These are phyloP conservation scores for Venturia oleaginea DNA, from an alignment of 2,329 filamentous ascomycete species.

Conservation along the genomic window DNA sequence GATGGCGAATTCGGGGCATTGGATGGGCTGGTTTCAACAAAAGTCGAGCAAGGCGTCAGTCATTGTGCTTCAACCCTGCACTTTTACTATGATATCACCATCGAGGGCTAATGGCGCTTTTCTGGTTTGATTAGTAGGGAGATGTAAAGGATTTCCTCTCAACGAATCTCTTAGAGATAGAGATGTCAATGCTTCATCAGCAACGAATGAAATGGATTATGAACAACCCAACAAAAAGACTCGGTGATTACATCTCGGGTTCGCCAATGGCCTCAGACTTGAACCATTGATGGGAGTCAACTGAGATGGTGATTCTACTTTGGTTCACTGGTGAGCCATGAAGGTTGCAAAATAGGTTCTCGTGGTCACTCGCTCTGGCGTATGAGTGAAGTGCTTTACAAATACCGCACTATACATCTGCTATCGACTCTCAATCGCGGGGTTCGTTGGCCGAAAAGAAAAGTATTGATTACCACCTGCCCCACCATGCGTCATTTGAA, in stretches of 20 bases:
- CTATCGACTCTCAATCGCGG: no score
- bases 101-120: not conserved
- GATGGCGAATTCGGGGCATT: not conserved
- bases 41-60: constrained; percentile 2
- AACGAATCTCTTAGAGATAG: not conserved
- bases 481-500: constrained; percentile 1
- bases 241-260: no score
- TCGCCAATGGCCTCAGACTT: no score
- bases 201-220: not conserved
- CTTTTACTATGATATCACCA: not conserved
- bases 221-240: not conserved
- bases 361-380: no score
- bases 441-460: not conserved
- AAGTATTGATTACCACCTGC: no score
- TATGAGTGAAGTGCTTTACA: no score
- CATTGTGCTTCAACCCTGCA: constrained; percentile 2
- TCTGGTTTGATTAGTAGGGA: not conserved
- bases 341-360: no score
- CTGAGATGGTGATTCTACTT: no score
- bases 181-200: constrained; percentile 2
- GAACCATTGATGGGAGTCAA: no score
- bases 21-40: constrained; percentile 1
- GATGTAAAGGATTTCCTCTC: not conserved
- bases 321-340: no score
- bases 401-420: no score